These are phyloP conservation scores for Metarhizium sp. DNA, from an alignment of 2,329 filamentous ascomycete species.

Conservation along the genomic window DNA sequence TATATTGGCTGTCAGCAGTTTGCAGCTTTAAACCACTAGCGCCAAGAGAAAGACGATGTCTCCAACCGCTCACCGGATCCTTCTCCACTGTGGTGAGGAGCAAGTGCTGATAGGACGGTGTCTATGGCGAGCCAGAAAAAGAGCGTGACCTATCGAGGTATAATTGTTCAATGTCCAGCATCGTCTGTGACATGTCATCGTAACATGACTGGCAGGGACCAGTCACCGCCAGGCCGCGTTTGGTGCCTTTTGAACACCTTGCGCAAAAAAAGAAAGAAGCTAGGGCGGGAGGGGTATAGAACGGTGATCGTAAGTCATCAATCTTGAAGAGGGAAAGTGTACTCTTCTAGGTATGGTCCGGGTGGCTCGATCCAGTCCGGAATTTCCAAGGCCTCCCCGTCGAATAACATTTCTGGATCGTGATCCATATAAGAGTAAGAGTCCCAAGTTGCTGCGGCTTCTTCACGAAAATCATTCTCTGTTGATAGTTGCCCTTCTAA, in stretches of 20 bases:
- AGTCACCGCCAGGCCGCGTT: not conserved
- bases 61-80: not conserved
- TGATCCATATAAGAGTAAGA: slow-evolving; percentile 6
- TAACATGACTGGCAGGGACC: slow-evolving; percentile 1
- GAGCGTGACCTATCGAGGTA: slow-evolving; percentile 1
- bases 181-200: not conserved
- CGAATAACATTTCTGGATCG: slow-evolving; percentile 7
- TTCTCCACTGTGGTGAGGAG: not conserved
- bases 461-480: slow-evolving; percentile 7
- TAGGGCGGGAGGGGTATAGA: not conserved
- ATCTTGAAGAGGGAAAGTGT: slow-evolving; percentile 3
- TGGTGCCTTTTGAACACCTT: not conserved
- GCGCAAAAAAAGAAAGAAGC: not conserved
- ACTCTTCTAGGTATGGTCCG: slow-evolving; percentile 6
- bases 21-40: not conserved
- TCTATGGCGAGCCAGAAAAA: not conserved
- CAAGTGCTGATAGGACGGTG: not conserved
- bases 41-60: not conserved
- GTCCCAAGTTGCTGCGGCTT: slow-evolving; percentile 7
- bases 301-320: not conserved
- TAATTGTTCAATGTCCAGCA: not conserved
- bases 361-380: slow-evolving; percentile 8
- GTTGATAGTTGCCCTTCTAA: slow-evolving; percentile 3
- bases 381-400: slow-evolving; percentile 3
- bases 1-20: not conserved